Evolutionary conservation across 2,329 filamentous ascomycete genomes (phyloP), one percentile per base, ranked within the genome.

Genomic region (Niveomyces coronatus): DNA sequence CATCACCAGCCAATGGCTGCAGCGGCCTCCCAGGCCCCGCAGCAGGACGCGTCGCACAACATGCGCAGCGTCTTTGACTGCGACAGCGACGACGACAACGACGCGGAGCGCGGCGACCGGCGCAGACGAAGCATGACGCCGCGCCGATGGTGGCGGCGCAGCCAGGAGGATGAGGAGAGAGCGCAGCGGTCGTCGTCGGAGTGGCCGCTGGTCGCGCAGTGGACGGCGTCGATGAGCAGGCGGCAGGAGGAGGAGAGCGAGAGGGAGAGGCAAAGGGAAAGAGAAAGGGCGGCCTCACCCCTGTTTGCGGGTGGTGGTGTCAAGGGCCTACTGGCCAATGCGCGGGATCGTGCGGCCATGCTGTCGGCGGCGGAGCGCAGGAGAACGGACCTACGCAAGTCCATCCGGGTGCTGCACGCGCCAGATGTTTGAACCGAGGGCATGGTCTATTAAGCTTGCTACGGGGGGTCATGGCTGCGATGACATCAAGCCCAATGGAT

Each of bases 401-500:
- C 54, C 16, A 64, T 64, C 36, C 53, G 52, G 36, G 50, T 60
- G 39, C 45, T 63, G 22, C 50, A 50, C n/a, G 53, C 55, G 34
- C 45, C 43, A 8, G 23, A 13, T 13, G 23, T n/a, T n/a, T n/a
- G n/a, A n/a, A n/a, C n/a, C n/a, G n/a, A n/a, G n/a, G n/a, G n/a
- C n/a, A n/a, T n/a, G n/a, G n/a, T n/a, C n/a, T n/a, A n/a, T n/a
- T n/a, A n/a, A n/a, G n/a, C n/a, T n/a, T n/a, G n/a, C n/a, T n/a
- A n/a, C n/a, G n/a, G n/a, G n/a, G n/a, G n/a, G n/a, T n/a, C n/a
- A n/a, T n/a, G n/a, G n/a, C n/a, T n/a, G n/a, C n/a, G n/a, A n/a
- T n/a, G n/a, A n/a, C n/a, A n/a, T n/a, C n/a, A n/a, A n/a, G n/a
- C n/a, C n/a, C n/a, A n/a, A n/a, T n/a, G n/a, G n/a, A n/a, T n/a